phyloP scores from a whole-genome alignment of 1,284 basidiomycete species.

The Neonothopanus nambi region DNA sequence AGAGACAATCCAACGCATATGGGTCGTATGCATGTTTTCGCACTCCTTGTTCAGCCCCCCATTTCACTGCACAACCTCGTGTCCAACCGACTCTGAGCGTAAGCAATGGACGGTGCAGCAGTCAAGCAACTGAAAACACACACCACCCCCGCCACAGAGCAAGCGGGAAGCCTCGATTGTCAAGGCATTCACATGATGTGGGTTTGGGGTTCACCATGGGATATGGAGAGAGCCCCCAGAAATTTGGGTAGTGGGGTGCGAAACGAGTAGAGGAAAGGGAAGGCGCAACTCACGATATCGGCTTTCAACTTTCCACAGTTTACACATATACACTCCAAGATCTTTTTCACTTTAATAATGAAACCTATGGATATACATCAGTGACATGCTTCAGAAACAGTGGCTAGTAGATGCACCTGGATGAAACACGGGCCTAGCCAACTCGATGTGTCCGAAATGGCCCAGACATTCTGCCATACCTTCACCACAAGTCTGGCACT shows the following conservation, averaged over 20 bases:
- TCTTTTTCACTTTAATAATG: constrained; percentile 99
- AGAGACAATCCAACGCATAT: constrained; percentile 42
- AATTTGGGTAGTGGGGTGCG: constrained; percentile 89
- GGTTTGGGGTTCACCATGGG: constrained; percentile 87
- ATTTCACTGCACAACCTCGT: constrained; percentile 85
- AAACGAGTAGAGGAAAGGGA: constrained; percentile 81
- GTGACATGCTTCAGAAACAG: constrained; percentile 4
- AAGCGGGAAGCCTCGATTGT: constrained; percentile 77
- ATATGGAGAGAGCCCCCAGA: constrained; percentile 91
- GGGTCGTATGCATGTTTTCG: constrained; percentile 52
- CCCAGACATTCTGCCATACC: constrained; percentile 98
- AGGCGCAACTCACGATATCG: constrained; percentile 84
- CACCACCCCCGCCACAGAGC: constrained; percentile 62
- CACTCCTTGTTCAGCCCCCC: constrained; percentile 93
- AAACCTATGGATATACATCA: constrained; percentile 63
- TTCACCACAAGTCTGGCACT: constrained; percentile 99
- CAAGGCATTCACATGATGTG: constrained; percentile 72
- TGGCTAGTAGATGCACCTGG: constrained; percentile 64
- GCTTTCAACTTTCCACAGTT: constrained; percentile 98
- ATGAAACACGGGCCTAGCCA: constrained; percentile 95
- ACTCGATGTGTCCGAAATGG: constrained; percentile 98
- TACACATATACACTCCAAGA: constrained; percentile 97
- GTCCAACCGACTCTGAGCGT: constrained; percentile 75
- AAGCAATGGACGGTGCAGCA: constrained; percentile 72
- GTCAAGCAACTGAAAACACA: constrained; percentile 90